phyloP scores from a whole-genome alignment of 345 rosid species.

The Psidium friedrichsthalianum region DNA sequence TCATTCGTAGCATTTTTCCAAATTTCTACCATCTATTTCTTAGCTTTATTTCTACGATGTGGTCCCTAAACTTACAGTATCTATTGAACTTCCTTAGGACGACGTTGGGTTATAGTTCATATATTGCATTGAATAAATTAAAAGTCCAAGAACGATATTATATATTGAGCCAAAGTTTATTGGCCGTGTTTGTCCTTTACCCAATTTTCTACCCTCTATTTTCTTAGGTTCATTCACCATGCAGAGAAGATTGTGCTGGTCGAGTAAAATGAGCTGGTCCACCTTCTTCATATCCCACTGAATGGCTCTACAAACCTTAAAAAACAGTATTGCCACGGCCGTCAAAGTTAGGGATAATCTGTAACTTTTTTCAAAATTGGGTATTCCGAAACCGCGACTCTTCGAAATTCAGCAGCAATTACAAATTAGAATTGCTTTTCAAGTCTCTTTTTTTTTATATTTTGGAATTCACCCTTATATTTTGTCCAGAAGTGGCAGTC shows the following conservation, averaged over 20 bases:
- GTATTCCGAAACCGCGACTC: not conserved
- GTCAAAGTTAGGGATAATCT: not conserved
- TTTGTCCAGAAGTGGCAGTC: not conserved
- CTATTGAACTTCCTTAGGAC: fast-evolving
- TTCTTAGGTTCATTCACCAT: not conserved
- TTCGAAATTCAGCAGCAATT: not conserved
- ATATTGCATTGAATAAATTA: fast-evolving
- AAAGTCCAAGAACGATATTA: fast-evolving
- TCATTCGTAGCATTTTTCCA: too few species aligned
- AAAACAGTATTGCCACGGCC: not conserved
- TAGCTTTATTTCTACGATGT: not conserved
- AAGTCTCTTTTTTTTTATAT: not conserved
- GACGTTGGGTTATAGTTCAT: not conserved
- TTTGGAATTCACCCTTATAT: not conserved
- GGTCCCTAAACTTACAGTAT: fast-evolving
- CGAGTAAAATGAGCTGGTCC: not conserved
- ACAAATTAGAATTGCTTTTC: not conserved
- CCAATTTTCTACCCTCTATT: not conserved
- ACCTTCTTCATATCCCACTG: not conserved
- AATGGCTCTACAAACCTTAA: not conserved
- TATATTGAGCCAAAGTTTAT: fast-evolving
- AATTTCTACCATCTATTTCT: too few species aligned
- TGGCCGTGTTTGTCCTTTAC: not conserved
- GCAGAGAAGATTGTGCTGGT: not conserved
- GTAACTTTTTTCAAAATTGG: not conserved